Evolutionary conservation across 1,284 basidiomycete genomes (phyloP).

Genomic region (Lentinula novae-zelandiae): DNA sequence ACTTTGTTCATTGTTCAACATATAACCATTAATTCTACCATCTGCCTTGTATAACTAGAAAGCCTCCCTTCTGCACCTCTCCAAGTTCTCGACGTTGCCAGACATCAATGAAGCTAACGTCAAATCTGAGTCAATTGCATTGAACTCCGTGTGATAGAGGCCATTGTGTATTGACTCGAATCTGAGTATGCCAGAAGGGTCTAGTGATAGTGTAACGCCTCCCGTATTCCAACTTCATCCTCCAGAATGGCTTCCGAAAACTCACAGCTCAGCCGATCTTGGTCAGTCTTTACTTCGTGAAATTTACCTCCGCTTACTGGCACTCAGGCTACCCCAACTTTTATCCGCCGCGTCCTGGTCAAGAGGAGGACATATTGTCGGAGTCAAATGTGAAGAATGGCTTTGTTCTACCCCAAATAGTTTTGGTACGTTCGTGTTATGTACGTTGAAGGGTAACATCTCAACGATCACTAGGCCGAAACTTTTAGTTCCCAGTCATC

Average conservation of each 20-base stretch:
- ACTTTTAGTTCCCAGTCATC: slow-evolving; percentile 55
- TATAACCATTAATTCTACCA: not conserved
- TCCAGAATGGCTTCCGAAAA: slow-evolving; percentile 66
- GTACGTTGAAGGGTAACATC: not conserved
- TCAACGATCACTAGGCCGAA: slow-evolving; percentile 48
- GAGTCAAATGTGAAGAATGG: slow-evolving; percentile 80
- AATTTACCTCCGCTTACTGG: not conserved
- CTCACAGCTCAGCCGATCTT: slow-evolving; percentile 63
- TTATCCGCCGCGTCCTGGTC: slow-evolving; percentile 77
- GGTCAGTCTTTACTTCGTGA: slow-evolving; percentile 35
- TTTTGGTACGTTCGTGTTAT: slow-evolving; percentile 47
- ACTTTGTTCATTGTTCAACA: too few relatives aligned
- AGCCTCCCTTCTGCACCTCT: not conserved
- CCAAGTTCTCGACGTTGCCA: not conserved
- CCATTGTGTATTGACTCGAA: not conserved
- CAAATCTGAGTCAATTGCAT: not conserved
- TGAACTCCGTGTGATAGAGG: not conserved
- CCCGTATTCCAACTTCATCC: slow-evolving; percentile 65
- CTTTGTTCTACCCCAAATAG: slow-evolving; percentile 54
- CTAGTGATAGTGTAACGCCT: slow-evolving; percentile 20
- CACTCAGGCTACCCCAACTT: slow-evolving; percentile 79
- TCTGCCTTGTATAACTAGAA: not conserved
- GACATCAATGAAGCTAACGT: too few relatives aligned
- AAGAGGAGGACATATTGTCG: slow-evolving; percentile 83
- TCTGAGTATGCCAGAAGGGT: slow-evolving; percentile 5